These are phyloP conservation scores for Fraxinus americana DNA, from an alignment of 257 asterid genomes.

Conservation along the genomic window DNA sequence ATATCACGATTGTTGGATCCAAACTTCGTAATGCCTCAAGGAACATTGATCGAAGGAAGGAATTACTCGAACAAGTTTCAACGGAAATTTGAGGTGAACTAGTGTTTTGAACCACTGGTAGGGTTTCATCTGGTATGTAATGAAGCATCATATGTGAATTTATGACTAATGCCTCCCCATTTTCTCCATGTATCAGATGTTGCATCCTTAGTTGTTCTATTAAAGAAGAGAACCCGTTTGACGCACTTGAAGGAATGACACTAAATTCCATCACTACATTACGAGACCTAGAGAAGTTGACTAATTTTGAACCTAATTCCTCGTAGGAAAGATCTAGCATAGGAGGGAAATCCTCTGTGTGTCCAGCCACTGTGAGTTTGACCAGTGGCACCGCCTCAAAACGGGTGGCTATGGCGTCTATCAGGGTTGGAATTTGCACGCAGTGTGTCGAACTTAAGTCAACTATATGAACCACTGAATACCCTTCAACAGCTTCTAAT, in stretches of 20 bases:
- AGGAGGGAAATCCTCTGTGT: slow-evolving; percentile 71
- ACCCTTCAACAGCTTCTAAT: slow-evolving; percentile 73
- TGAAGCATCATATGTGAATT: slow-evolving; percentile 95
- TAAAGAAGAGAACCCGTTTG: slow-evolving; percentile 63
- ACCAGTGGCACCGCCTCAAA: slow-evolving; percentile 62
- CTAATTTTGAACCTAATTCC: slow-evolving; percentile 68
- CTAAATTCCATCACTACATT: slow-evolving; percentile 65
- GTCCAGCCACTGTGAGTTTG: slow-evolving; percentile 72
- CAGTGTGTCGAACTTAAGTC: slow-evolving; percentile 85
- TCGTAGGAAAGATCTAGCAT: slow-evolving; percentile 77
- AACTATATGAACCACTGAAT: slow-evolving; percentile 64
- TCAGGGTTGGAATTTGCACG: slow-evolving; percentile 95
- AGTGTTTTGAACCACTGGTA: neutral
- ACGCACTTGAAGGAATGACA: slow-evolving; percentile 56
- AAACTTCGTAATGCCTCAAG: slow-evolving; percentile 58
- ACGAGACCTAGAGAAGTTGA: slow-evolving; percentile 74
- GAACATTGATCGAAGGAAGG: slow-evolving; percentile 54
- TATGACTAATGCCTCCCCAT: slow-evolving; percentile 69
- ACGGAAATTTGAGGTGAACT: slow-evolving; percentile 7
- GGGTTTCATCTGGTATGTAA: slow-evolving; percentile 82
- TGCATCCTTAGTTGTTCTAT: slow-evolving; percentile 60
- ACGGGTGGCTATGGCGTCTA: slow-evolving; percentile 66
- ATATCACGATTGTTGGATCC: slow-evolving; percentile 58
- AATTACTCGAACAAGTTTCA: neutral
- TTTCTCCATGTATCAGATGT: slow-evolving; percentile 41